Evolutionary conservation across 352 stramenopile genomes (phyloP), one percentile per base, ranked within the genome.

Genomic region (Blastocystis sp.): DNA sequence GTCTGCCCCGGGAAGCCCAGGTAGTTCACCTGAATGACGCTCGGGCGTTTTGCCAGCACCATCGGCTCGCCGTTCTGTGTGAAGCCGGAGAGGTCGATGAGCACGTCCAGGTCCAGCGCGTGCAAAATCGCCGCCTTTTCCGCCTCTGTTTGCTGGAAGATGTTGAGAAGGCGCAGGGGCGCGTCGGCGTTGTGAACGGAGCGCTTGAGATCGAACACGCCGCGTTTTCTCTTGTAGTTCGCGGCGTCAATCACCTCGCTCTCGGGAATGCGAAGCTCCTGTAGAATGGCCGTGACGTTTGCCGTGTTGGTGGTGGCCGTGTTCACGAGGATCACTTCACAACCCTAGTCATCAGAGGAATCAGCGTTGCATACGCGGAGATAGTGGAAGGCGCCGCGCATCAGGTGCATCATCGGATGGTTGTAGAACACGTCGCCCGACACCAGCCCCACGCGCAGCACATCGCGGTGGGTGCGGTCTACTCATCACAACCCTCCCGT

Each of bases 351-450:
- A 41, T 2, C 28, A 41, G 21, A 71, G 38, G 1, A 9, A 4
- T 38, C 23, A 14, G 43, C 40, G 5, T 19, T 23, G 21, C 38
- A 5, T 69, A 84, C 74, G 11, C 74, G 59, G n/a, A 84, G 38
- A 11, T 59, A 64, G 65, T 43, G 17, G 38, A 84, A 84, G 10
- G 52, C 74, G 45, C 53, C 21, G 40, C 74, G 53, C 74, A 84
- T 84, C n/a, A 84, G 23, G 69, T 84, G 74, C 74, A 84, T 84
- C 74, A 84, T 84, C 5, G 74, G 74, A 69, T 84, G 74, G 34
- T 69, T 84, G 43, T 67, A 84, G 61, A 56, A 84, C 3, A 84
- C 53, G 43, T 84, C 74, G 21, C 45, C 74, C 11, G 74, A 84
- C n/a, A 84, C 17, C n/a, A 84, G 14, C 38, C 74, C 74, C n/a